A percentile compares a stretch with the other conserved stretches of the same genome.
Conservation (phyloP, 352 stramenopile species). For the Saprolegnia parasitica region DNA sequence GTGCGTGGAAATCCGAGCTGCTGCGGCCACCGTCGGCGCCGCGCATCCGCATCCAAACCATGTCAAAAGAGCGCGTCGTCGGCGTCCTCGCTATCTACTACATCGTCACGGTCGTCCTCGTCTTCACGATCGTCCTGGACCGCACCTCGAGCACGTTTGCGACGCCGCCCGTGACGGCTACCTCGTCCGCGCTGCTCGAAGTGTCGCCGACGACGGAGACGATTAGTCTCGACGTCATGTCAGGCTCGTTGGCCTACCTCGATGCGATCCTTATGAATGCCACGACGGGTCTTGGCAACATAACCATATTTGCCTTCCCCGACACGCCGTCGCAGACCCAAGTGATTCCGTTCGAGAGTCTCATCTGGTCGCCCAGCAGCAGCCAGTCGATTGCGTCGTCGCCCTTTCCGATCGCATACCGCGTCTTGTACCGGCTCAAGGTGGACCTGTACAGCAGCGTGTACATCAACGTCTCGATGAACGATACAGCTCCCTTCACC, state of each 20-base stretch:
- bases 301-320: neutral
- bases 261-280: neutral
- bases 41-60: slow-evolving; percentile 17
- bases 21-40: neutral
- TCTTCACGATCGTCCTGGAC: slow-evolving; percentile 13
- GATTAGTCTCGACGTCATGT: neutral
- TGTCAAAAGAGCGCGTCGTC: neutral
- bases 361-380: too few species aligned
- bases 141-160: neutral
- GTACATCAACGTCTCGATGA: neutral
- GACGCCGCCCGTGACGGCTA: neutral
- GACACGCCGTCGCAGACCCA: neutral
- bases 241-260: neutral
- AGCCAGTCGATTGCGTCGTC: neutral
- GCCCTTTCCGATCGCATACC: neutral
- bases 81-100: slow-evolving; percentile 21
- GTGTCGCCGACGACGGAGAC: neutral
- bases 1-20: slow-evolving; percentile 15
- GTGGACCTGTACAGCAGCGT: slow-evolving; percentile 13
- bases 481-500: neutral
- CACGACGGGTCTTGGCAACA: neutral
- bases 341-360: too few species aligned
- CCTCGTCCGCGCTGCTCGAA: neutral
- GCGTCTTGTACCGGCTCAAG: neutral
- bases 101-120: slow-evolving; percentile 3